phyloP scores from a whole-genome alignment of 192 early-diverging fungal species.

The Blastocladiella britannica region DNA sequence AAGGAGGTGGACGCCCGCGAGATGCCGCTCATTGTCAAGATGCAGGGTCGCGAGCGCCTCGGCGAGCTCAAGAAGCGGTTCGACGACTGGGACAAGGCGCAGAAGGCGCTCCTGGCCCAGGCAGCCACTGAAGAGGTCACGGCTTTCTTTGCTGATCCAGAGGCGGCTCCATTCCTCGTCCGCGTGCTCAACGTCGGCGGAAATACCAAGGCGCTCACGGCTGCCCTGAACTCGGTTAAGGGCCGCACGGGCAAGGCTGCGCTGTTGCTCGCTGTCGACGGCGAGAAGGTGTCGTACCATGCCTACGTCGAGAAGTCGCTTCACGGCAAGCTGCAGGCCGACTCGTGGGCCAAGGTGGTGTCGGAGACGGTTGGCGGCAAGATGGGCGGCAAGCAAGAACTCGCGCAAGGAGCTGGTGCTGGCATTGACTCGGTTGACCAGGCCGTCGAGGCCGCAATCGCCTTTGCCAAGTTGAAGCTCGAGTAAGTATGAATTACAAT shows the following conservation, averaged over 20 bases:
- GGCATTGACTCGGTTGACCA: slow-evolving; percentile 41
- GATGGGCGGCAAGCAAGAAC: slow-evolving; percentile 82
- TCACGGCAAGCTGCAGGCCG: slow-evolving; percentile 43
- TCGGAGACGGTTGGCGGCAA: slow-evolving; percentile 66
- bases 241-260: slow-evolving; percentile 63
- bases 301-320: not conserved
- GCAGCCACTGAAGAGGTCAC: slow-evolving; percentile 59
- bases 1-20: slow-evolving; percentile 59
- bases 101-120: slow-evolving; percentile 67
- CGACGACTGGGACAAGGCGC: slow-evolving; percentile 71
- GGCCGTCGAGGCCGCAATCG: slow-evolving; percentile 47
- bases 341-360: slow-evolving; percentile 78
- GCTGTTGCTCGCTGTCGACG: slow-evolving; percentile 60
- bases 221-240: slow-evolving; percentile 63
- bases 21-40: slow-evolving; percentile 63
- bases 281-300: slow-evolving; percentile 7
- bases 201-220: slow-evolving; percentile 65
- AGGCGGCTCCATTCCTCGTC: slow-evolving; percentile 34
- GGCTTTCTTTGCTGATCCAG: slow-evolving; percentile 41
- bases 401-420: slow-evolving; percentile 75
- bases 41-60: slow-evolving; percentile 46
- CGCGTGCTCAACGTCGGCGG: slow-evolving; percentile 43
- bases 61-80: slow-evolving; percentile 57
- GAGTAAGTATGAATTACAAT: not conserved
- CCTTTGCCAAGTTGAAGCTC: slow-evolving; percentile 50